Evolutionary conservation across 2,329 filamentous ascomycete genomes (phyloP).

Genomic region (Aspergillus transmontanensis): DNA sequence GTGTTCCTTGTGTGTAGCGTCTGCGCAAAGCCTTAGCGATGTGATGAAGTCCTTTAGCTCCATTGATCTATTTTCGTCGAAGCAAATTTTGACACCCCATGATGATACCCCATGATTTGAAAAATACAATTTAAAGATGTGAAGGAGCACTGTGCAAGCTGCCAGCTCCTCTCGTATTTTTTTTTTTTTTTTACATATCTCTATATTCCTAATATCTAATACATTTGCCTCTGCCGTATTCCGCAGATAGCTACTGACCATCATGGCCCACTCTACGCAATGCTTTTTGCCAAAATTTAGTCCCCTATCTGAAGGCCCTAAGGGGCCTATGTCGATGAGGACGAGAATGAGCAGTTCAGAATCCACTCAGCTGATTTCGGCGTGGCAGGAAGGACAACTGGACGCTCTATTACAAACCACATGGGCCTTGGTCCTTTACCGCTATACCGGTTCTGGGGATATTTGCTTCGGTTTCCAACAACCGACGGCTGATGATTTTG

Average conservation of each 20-base stretch:
- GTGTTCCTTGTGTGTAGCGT: conserved; percentile 8
- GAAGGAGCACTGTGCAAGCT: conserved; percentile 5
- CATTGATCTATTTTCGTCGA: conserved; percentile 17
- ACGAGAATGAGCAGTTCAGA: conserved; percentile 33
- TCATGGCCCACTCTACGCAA: conserved; percentile 32
- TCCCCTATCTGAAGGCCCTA: conserved; percentile 29
- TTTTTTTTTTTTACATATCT: not conserved
- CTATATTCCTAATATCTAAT: not conserved
- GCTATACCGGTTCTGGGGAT: conserved; percentile 51
- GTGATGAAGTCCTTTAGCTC: conserved; percentile 12
- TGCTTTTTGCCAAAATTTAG: conserved; percentile 41
- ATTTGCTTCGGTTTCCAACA: conserved; percentile 47
- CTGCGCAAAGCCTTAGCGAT: conserved; percentile 8
- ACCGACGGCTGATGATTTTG: not conserved
- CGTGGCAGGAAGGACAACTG: conserved; percentile 30
- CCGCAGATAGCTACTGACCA: conserved; percentile 13
- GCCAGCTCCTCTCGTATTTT: not conserved
- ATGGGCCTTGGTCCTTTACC: conserved; percentile 50
- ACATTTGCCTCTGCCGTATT: not conserved
- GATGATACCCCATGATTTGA: not conserved
- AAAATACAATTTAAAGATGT: conserved; percentile 16
- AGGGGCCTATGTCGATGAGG: conserved; percentile 40
- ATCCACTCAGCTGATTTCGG: conserved; percentile 33
- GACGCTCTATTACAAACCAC: conserved; percentile 41
- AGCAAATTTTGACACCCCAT: conserved; percentile 10